Evolutionary conservation across 208 protist species (phyloP).

Genomic region (Spongospora subterranea): DNA sequence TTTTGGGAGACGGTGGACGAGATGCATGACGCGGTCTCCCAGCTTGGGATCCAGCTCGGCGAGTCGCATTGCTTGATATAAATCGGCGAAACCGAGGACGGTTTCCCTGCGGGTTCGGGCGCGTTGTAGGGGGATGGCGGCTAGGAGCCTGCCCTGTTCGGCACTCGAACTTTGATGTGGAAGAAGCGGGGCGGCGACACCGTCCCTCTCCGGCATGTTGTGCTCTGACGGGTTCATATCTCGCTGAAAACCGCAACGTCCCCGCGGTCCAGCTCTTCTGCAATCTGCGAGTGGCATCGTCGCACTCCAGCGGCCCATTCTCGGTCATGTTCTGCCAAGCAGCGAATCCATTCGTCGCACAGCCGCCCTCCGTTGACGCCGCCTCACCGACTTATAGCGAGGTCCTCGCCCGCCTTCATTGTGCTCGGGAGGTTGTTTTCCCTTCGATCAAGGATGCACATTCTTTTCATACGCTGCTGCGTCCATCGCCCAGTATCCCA

Average conservation of each 20-base stretch:
- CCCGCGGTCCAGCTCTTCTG: conserved; percentile 16
- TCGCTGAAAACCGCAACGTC: conserved; percentile 44
- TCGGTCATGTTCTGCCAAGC: background rate
- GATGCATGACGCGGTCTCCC: background rate
- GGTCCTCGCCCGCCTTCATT: background rate
- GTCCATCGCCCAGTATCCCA: background rate
- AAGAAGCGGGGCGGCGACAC: too few relatives aligned
- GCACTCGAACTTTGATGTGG: too few relatives aligned
- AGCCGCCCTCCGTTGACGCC: background rate
- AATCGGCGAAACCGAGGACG: conserved; percentile 29
- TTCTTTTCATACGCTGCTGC: conserved; percentile 9
- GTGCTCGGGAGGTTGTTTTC: conserved; percentile 33
- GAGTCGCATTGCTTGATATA: conserved; percentile 30
- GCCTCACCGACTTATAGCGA: background rate
- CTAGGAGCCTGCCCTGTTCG: too few relatives aligned
- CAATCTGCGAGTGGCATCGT: background rate
- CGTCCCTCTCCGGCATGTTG: too few relatives aligned
- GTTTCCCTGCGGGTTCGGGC: too few relatives aligned
- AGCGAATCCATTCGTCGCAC: background rate
- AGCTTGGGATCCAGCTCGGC: conserved; percentile 21
- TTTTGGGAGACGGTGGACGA: background rate
- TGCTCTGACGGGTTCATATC: too few relatives aligned
- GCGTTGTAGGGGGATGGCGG: too few relatives aligned
- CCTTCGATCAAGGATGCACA: background rate
- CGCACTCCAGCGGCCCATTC: background rate